Conservation (phyloP, 352 stramenopile species). For the Phytopythium cucurbitacearum region DNA sequence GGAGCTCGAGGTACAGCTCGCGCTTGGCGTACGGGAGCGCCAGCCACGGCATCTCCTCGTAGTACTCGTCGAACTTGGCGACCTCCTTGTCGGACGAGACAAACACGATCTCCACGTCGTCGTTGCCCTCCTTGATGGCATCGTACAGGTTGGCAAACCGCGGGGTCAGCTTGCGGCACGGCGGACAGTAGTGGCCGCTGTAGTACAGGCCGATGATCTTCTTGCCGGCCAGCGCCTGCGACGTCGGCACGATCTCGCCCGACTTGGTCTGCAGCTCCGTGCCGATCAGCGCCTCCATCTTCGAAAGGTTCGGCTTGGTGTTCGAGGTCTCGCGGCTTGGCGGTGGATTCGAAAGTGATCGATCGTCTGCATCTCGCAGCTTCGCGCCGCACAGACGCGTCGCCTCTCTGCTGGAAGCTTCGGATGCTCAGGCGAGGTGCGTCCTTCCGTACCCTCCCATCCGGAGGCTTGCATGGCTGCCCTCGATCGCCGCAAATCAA, state of each 20-base stretch:
- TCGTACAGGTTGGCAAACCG: conserved; percentile 79
- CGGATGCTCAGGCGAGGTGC: no score
- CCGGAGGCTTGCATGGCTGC: no score
- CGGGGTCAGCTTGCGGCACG: conserved; percentile 94
- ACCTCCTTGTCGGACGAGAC: conserved; percentile 92
- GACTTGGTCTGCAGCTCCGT: conserved; percentile 69
- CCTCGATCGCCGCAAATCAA: no score
- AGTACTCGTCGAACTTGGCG: conserved; percentile 90
- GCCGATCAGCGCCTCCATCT: conserved; percentile 64
- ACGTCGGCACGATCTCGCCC: conserved; percentile 46
- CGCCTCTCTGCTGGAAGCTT: no score
- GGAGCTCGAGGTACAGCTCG: conserved; percentile 76
- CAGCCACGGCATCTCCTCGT: conserved; percentile 91
- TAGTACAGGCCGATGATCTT: conserved; percentile 86
- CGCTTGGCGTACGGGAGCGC: conserved; percentile 88
- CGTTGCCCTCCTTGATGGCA: conserved; percentile 62
- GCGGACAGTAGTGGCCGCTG: conserved; percentile 81
- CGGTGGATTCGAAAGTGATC: conserved; percentile 5
- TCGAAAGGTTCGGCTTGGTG: conserved; percentile 1
- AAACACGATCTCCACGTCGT: conserved; percentile 93
- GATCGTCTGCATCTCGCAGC: background rate
- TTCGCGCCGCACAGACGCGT: no score
- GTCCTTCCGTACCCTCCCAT: no score
- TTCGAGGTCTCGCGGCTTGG: conserved; percentile 11
- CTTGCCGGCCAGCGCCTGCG: conserved; percentile 59